Evolutionary conservation across 306 rosid genomes (phyloP), one percentile per base, ranked within the genome.

Genomic region (Dalbergia cochinchinensis): DNA sequence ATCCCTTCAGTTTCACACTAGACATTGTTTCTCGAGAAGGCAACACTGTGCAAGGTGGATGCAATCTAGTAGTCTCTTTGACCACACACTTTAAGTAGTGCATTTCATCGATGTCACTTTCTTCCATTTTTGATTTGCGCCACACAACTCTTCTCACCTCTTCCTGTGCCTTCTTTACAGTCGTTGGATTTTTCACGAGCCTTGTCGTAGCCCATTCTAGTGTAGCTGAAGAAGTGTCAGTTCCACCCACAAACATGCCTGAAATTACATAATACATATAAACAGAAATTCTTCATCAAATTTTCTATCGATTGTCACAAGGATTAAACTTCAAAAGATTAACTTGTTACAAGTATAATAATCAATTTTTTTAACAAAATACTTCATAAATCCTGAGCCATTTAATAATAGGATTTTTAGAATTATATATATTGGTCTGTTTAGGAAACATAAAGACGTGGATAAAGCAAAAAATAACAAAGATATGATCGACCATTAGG

Each of bases 171-270:
- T 88, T 93, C 66, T 88, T 80, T 90, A 91, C 83, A 47, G 45
- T 71, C 0, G 3, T 10, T 39, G 89, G 92, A 65, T 83, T 86
- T 66, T 73, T 87, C 13, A 71, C 5, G 0, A 91, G 81, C 79
- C 91, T 92, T 48, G 90, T 62, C 73, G 91, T 55, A 9, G 77
- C 58, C 98, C 94, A 91, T 64, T 86, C 87, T 61, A 83, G 3
- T 11, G 81, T 3, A 14, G 84, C n/a, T 18, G 86, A 11, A 0
- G 47, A 7, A 6, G 96, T 70, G 13, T 89, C 90, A 3, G 39
- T 70, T 33, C 87, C 89, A 35, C 73, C 90, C 8, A 87, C 15
- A 60, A 89, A 83, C 91, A 91, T 85, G 74, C 92, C 94, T 91
- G 61, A 20, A 20, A 14, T n/a, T n/a, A n/a, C n/a, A n/a, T n/a